Conservation (phyloP, 225 moss, liverwort and hornwort genomes). For the Climacium dendroides region DNA sequence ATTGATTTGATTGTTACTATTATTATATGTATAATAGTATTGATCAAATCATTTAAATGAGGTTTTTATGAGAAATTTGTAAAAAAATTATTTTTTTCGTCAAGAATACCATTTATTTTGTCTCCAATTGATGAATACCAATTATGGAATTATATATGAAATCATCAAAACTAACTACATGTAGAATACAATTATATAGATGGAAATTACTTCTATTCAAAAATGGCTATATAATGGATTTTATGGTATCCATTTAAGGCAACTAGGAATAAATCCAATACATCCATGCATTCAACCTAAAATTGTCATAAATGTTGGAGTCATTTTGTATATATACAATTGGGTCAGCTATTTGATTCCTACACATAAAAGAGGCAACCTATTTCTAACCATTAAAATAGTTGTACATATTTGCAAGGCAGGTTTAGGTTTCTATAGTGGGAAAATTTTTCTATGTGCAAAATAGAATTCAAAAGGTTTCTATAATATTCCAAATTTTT, state of each 20-base stretch:
- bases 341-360: background rate
- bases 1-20: background rate
- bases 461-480: too few relatives aligned
- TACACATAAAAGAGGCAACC: too few relatives aligned
- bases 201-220: background rate
- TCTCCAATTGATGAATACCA: background rate
- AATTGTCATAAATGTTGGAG: background rate
- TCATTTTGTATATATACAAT: background rate
- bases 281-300: background rate
- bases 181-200: background rate
- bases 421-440: too few relatives aligned
- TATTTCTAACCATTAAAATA: too few relatives aligned
- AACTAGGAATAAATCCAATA: background rate
- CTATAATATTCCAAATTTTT: too few relatives aligned
- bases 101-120: fast-evolving
- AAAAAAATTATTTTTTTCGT: background rate
- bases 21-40: fast-evolving
- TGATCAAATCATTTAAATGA: background rate
- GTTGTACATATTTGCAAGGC: too few relatives aligned
- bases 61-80: background rate
- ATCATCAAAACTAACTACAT: background rate
- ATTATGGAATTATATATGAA: background rate
- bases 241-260: background rate
- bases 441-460: too few relatives aligned
- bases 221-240: background rate